These are phyloP conservation scores for Corylus avellana DNA, from an alignment of 306 rosid species.

Conservation along the genomic window DNA sequence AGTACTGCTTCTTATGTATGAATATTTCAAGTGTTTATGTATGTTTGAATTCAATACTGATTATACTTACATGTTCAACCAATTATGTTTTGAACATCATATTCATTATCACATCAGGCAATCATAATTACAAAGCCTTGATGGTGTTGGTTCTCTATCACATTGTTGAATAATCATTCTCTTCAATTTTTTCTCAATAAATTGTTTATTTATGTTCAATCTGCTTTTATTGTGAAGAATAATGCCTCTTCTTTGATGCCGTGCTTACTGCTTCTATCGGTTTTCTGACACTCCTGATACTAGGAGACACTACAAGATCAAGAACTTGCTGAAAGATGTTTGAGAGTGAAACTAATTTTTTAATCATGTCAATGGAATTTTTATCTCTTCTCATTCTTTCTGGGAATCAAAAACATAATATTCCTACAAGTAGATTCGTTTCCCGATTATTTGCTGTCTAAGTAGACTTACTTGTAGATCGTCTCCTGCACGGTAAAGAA, in stretches of 20 bases:
- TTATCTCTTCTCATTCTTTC: neutral
- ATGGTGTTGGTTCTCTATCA: no score
- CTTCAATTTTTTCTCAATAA: neutral
- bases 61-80: neutral
- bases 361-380: neutral
- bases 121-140: no score
- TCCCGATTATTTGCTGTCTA: neutral
- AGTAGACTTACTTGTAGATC: neutral
- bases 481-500: neutral
- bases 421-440: neutral
- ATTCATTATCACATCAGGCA: no score
- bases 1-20: conserved; percentile 17
- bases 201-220: neutral
- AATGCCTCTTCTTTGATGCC: neutral
- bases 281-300: neutral
- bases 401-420: no score
- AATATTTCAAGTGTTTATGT: neutral
- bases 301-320: no score
- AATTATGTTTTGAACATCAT: no score
- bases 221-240: neutral
- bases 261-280: neutral
- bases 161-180: neutral
- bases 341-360: neutral
- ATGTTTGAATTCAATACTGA: neutral
- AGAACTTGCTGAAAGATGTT: neutral